Percentiles rank a stretch among this genome's conserved stretches.
Evolutionary conservation across 148 eudicot species (phyloP).

Genomic region (Amaranthus hypochondriacus): DNA sequence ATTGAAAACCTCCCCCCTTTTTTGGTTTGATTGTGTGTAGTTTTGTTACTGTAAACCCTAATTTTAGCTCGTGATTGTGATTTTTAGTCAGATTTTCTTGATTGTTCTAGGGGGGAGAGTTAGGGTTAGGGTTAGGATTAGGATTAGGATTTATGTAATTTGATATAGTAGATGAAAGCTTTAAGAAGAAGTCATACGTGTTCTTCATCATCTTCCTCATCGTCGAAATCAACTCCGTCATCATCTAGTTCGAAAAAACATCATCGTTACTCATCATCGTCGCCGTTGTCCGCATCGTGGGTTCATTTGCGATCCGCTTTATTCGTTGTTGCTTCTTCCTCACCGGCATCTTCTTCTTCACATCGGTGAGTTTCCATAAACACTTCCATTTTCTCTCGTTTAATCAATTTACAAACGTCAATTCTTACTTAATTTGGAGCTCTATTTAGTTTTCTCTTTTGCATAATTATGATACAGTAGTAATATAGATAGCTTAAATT

Average conservation of each 20-base stretch:
- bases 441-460: slow-evolving; percentile 1
- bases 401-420: slow-evolving; percentile 28
- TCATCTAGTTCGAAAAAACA: slow-evolving; percentile 16
- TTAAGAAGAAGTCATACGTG: slow-evolving; percentile 67
- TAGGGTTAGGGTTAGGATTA: slow-evolving; percentile 13
- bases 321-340: slow-evolving; percentile 68
- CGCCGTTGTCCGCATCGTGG: slow-evolving; percentile 68
- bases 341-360: slow-evolving; percentile 59
- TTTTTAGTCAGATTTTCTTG: background rate
- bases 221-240: slow-evolving; percentile 44
- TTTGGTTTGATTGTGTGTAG: background rate
- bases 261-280: slow-evolving; percentile 38
- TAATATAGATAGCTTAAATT: too few relatives aligned
- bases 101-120: slow-evolving; percentile 10
- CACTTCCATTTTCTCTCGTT: slow-evolving; percentile 10
- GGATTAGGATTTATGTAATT: background rate
- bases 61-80: slow-evolving; percentile 14
- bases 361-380: slow-evolving; percentile 64
- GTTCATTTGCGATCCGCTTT: slow-evolving; percentile 86
- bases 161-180: slow-evolving; percentile 63
- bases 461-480: background rate
- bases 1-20: slow-evolving; percentile 4
- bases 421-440: slow-evolving; percentile 12
- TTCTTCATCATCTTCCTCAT: slow-evolving; percentile 58
- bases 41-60: slow-evolving; percentile 26